Percentiles rank a stretch among this genome's conserved stretches.
Conservation (phyloP, 208 protist genomes). For the Leishmania tropica region DNA sequence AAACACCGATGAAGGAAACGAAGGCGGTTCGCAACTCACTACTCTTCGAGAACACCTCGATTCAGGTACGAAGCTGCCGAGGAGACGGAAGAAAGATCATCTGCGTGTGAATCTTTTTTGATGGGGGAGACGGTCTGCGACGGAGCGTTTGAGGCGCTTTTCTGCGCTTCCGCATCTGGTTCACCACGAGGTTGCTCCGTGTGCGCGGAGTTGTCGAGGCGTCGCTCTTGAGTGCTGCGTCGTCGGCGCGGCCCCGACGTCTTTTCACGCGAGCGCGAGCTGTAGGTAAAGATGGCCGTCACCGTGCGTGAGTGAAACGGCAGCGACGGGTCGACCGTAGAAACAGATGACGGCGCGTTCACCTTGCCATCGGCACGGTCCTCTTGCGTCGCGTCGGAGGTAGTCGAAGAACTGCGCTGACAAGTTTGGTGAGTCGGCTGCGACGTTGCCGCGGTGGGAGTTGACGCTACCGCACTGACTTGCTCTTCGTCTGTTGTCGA, state of each 20-base stretch:
- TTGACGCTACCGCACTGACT: neutral
- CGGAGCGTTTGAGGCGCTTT: neutral
- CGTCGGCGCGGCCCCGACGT: neutral
- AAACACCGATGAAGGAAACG: neutral
- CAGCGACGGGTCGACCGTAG: conserved; percentile 10
- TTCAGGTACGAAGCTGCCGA: conserved; percentile 24
- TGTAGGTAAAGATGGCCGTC: conserved; percentile 17
- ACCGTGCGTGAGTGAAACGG: neutral
- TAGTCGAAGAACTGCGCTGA: neutral
- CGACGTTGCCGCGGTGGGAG: neutral
- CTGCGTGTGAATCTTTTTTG: neutral
- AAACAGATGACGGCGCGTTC: neutral
- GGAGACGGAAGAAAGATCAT: conserved; percentile 16
- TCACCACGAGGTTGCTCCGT: neutral
- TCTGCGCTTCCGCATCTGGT: neutral
- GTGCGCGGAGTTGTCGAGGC: neutral
- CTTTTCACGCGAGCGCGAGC: conserved; percentile 12
- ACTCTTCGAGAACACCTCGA: neutral
- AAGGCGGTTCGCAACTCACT: neutral
- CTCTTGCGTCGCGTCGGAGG: neutral
- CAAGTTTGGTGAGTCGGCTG: neutral
- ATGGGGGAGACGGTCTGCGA: conserved; percentile 9
- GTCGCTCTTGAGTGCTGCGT: neutral
- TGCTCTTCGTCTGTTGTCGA: neutral
- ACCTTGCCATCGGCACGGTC: neutral